Base-by-base conservation (phyloP, 192 early-diverging fungal species). In the Borealophlyctis nickersoniae region DNA sequence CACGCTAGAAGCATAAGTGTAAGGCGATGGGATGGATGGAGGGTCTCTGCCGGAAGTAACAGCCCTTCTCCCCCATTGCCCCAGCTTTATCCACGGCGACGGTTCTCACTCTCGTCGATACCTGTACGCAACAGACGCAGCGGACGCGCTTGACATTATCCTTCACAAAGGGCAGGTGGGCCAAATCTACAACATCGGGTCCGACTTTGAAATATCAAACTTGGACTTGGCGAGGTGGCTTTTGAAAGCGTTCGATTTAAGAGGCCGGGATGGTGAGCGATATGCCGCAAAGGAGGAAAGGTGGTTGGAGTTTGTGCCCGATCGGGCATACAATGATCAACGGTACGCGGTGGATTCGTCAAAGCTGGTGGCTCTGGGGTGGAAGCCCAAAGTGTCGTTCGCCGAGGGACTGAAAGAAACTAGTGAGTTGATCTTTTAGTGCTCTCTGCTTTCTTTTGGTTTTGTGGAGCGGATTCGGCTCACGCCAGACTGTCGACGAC, bases 181-280 rank as follows among this genome's bases (percentile, higher is more conserved):
- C 23, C 79, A 91, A 63, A 85, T 81, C n/a, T 91, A 91, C 73
- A 91, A 91, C 70, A 89, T 91, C 35, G 87, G 87, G 0, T 77
- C 79, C 19, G 78, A 82, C 2, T 73, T 80, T 56, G 89, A 91
- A 53, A 66, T 89, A 3, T 81, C 78, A 22, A 91, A 91, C 53
- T 58, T 86, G 2, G 78, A 80, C 13, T 63, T 91, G 45, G 83
- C 85, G 19, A 72, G 73, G 56, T 63, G 70, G 23, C 65, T 89
- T 31, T 76, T 87, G 2, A 66, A 73, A 31, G 33, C 75, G 23
- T 80, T 86, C 65, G 79, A 69, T 2, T 31, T 73, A 13, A n/a
- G n/a, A n/a, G 14, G 16, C n/a, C 5, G 1, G 14, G 36, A 4
- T 33, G 45, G 53, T 14, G 65, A 65, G 14, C n/a, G n/a, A n/a